These are phyloP conservation scores for Kwoniella mangroviensis DNA, from an alignment of 768 basidiomycete species.

Conservation along the genomic window DNA sequence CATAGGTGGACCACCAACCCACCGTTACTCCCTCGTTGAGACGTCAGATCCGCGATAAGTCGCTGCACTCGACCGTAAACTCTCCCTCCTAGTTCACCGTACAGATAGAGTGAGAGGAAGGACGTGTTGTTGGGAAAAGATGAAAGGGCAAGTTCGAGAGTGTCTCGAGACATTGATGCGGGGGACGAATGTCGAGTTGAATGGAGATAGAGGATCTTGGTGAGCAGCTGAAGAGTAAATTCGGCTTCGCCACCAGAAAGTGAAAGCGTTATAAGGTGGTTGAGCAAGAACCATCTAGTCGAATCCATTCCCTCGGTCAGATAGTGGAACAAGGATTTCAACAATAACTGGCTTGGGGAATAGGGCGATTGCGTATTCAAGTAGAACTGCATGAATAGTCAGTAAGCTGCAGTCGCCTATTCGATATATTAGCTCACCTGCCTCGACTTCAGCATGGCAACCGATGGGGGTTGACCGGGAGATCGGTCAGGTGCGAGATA, in stretches of 20 bases:
- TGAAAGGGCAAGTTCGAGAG: constrained; percentile 54
- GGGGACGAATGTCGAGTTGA: constrained; percentile 35
- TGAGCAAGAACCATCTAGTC: constrained; percentile 33
- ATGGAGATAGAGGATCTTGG: constrained; percentile 52
- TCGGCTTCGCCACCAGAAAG: constrained; percentile 47
- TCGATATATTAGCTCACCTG: constrained; percentile 30
- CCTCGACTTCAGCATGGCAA: constrained; percentile 33
- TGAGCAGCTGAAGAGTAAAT: constrained; percentile 48
- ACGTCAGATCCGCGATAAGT: constrained; percentile 44
- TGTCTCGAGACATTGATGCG: constrained; percentile 45
- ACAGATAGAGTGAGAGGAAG: constrained; percentile 57
- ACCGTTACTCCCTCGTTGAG: not conserved
- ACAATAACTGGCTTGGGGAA: constrained; percentile 24
- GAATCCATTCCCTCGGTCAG: constrained; percentile 38
- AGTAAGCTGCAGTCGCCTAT: not conserved
- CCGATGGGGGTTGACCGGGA: constrained; percentile 23
- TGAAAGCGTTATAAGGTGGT: constrained; percentile 39
- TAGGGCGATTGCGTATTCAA: not conserved
- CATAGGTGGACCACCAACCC: constrained; percentile 49
- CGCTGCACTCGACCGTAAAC: constrained; percentile 57
- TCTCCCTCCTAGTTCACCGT: constrained; percentile 53
- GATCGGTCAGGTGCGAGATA: not conserved
- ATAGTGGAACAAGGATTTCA: constrained; percentile 48
- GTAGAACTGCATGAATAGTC: constrained; percentile 5
- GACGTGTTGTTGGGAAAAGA: constrained; percentile 58